Conservation (phyloP, 345 rosid species). For the Toxicodendron radicans region DNA sequence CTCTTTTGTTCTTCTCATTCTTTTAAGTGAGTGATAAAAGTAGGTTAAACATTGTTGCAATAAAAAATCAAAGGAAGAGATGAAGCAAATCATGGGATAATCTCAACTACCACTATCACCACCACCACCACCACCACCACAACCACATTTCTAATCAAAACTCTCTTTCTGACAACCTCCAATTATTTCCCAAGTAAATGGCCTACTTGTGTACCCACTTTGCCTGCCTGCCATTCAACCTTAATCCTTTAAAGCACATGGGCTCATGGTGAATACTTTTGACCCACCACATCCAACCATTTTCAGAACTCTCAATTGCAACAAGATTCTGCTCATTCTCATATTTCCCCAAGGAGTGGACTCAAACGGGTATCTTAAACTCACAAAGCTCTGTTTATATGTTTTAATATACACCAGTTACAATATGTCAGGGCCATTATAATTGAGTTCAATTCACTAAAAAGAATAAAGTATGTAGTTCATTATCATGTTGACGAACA, state of each 20-base stretch:
- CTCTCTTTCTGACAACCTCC: slow-evolving; percentile 1
- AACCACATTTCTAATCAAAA: neutral
- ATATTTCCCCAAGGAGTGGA: neutral
- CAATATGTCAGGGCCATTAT: neutral
- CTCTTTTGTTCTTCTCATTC: too few species aligned
- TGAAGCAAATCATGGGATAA: neutral
- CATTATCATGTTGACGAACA: neutral
- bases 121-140: neutral
- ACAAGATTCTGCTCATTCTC: slow-evolving; percentile 21
- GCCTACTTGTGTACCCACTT: slow-evolving; percentile 27
- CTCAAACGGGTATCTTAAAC: neutral
- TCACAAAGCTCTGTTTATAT: neutral
- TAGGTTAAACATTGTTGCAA: neutral
- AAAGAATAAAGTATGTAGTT: neutral
- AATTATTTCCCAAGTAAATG: slow-evolving; percentile 29
- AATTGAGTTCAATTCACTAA: neutral
- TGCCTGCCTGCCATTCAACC: slow-evolving; percentile 17
- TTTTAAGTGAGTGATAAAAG: too few species aligned
- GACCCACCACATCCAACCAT: slow-evolving; percentile 31
- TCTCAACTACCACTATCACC: slow-evolving; percentile 8
- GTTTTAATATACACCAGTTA: neutral
- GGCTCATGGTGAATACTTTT: slow-evolving; percentile 8
- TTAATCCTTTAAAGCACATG: slow-evolving; percentile 2
- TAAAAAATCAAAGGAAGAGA: neutral
- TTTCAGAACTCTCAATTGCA: slow-evolving; percentile 18